Percentiles rank a stretch among this genome's conserved stretches.
Conservation (phyloP, 2,329 filamentous ascomycete genomes). For the Colletotrichum lupini region DNA sequence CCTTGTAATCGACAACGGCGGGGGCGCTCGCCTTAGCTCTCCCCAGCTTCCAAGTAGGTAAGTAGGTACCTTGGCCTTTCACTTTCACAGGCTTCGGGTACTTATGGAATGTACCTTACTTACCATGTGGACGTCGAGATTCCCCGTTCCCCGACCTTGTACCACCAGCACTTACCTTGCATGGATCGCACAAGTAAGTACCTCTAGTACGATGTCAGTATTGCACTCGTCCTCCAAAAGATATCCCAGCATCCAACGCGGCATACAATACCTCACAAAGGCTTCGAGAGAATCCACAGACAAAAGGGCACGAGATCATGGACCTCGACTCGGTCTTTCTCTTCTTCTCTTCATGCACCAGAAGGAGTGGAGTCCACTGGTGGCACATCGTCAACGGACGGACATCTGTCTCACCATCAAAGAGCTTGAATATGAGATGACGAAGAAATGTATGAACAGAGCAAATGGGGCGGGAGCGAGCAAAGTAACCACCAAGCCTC, state of each 20-base stretch:
- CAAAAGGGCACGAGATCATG: not conserved
- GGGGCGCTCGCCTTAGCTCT: not conserved
- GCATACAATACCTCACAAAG: not conserved
- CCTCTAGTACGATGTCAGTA: not conserved
- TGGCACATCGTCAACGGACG: not conserved
- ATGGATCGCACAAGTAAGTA: too few species aligned
- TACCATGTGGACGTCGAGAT: not conserved
- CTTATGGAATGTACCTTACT: not conserved
- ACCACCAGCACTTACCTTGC: not conserved
- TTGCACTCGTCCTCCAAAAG: not conserved
- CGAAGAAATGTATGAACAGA: not conserved
- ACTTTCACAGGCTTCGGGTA: not conserved
- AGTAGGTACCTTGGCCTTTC: too few species aligned
- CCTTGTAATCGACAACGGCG: not conserved
- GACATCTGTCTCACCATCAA: conserved; percentile 30
- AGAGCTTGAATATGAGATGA: conserved; percentile 25
- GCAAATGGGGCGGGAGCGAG: not conserved
- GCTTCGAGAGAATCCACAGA: not conserved
- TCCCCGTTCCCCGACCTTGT: not conserved
- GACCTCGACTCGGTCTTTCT: not conserved
- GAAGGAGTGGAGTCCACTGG: conserved; percentile 15
- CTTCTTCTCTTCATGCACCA: not conserved
- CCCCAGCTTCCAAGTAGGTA: not conserved
- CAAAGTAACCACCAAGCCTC: not conserved
- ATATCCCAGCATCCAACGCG: not conserved